Evolutionary conservation across 129 eudicot genomes (phyloP), one percentile per base, ranked within the genome.

Genomic region (Flaveria sonorensis): DNA sequence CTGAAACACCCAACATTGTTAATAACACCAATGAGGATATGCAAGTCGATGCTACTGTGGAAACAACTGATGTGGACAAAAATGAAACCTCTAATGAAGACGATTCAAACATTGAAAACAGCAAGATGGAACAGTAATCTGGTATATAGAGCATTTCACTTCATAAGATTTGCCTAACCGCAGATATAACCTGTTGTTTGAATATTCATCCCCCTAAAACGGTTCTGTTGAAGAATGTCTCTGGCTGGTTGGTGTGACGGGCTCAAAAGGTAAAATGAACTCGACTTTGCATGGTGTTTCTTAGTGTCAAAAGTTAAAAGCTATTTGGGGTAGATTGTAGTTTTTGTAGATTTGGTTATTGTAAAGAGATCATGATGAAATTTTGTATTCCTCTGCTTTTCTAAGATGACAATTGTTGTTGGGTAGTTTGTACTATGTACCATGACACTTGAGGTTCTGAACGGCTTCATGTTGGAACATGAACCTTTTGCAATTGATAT

Each of bases 1-100:
- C 61, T 32, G 86, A 82, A 23, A 83, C 76, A n/a, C 77, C 66
- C 26, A 42, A 70, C 10, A n/a, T 32, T 7, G 69, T 56, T 53
- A 81, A 81, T 77, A 85, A 76, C 63, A 63, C 57, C n/a, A 71
- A 61, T 18, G 87, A 86, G 53, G 84, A 70, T 48, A 81, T 64
- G 82, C 76, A 74, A 36, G 79, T 83, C 10, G 86, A 78, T 30
- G 69, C 30, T 68, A 77, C 40, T 32, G 59, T 64, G 32, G 81
- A 68, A 77, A 57, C 26, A 26, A 36, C 23, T 64, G 86, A 50
- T 47, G 85, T 53, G 18, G 82, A 77, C 69, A 77, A 72, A 23
- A 65, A 48, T 75, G 78, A 71, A 48, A 20, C 64, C 11, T 62
- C 80, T 32, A 71, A 42, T 16, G 80, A 69, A 62, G 73, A 61